Evolutionary conservation across 2,329 filamentous ascomycete genomes (phyloP).

Genomic region (Hypoxylon sp.): DNA sequence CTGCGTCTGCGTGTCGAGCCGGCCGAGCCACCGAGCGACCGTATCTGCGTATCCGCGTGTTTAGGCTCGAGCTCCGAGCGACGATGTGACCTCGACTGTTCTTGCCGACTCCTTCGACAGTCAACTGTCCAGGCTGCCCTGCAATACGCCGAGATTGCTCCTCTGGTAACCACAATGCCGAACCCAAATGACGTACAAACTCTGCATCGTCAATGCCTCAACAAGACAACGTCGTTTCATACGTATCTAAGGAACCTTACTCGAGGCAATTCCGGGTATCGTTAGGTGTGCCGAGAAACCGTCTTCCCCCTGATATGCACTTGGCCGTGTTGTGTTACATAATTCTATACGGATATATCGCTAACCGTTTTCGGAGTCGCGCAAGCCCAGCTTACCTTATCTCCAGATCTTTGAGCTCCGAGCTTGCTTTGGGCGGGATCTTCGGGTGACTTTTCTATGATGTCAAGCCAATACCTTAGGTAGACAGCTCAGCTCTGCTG

Average conservation of each 20-base stretch:
- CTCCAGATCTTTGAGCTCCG: not conserved
- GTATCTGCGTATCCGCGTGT: no score
- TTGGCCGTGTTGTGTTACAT: conserved; percentile 11
- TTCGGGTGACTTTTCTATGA: conserved; percentile 22
- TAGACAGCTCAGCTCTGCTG: conserved; percentile 6
- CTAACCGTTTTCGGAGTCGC: conserved; percentile 17
- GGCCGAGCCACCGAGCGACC: no score
- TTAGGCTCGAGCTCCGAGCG: not conserved
- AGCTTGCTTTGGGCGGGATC: conserved; percentile 1
- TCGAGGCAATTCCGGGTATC: not conserved
- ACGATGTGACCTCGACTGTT: conserved; percentile 18
- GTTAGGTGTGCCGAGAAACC: not conserved
- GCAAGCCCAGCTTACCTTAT: not conserved
- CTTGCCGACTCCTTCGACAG: conserved; percentile 7
- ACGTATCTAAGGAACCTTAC: no score
- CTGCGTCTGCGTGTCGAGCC: no score
- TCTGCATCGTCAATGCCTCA: not conserved
- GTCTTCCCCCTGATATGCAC: no score
- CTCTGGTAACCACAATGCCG: conserved; percentile 12
- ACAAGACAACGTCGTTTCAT: not conserved
- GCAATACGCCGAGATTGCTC: conserved; percentile 28
- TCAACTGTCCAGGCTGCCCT: conserved; percentile 14
- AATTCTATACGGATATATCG: conserved; percentile 2
- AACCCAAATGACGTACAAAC: conserved; percentile 22
- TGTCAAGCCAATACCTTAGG: conserved; percentile 23